phyloP scores from a whole-genome alignment of 345 rosid species.

The Euphorbia peplus region DNA sequence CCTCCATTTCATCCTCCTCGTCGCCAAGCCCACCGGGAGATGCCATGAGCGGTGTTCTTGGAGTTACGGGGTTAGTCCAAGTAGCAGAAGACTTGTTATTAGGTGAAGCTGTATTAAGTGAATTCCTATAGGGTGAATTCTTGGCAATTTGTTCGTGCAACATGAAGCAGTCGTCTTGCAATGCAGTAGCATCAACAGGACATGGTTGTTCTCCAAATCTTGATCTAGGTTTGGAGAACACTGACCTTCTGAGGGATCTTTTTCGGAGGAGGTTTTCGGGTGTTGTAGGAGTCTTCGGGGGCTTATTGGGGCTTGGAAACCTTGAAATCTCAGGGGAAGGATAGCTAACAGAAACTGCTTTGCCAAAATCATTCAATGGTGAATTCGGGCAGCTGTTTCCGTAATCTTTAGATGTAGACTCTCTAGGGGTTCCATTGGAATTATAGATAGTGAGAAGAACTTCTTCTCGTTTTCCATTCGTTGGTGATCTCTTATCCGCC shows the following conservation, averaged over 20 bases:
- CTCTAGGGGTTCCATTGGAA: conserved; percentile 24
- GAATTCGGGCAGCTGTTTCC: conserved; percentile 18
- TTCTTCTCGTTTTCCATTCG: conserved; percentile 44
- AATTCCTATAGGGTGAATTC: conserved; percentile 36
- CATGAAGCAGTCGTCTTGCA: conserved; percentile 37
- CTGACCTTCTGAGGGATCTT: conserved; percentile 53
- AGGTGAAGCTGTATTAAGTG: conserved; percentile 45
- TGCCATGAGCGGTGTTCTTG: conserved; percentile 35
- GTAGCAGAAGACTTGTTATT: conserved; percentile 38
- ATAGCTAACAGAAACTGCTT: conserved; percentile 26
- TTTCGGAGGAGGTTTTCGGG: conserved; percentile 40
- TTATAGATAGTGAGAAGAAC: conserved; percentile 51
- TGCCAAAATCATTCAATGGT: conserved; percentile 26
- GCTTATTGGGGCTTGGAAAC: conserved; percentile 49
- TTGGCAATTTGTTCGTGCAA: conserved; percentile 36
- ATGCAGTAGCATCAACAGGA: conserved; percentile 28
- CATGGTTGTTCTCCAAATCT: conserved; percentile 70
- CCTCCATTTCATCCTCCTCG: conserved; percentile 49
- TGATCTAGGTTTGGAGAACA: conserved; percentile 71
- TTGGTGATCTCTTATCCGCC: conserved; percentile 42
- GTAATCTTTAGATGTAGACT: conserved; percentile 20
- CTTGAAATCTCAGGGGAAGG: conserved; percentile 53
- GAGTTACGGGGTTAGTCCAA: conserved; percentile 34
- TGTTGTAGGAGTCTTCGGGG: conserved; percentile 49
- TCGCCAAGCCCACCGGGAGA: conserved; percentile 36